Base-by-base conservation (phyloP, 2,329 filamentous ascomycete genomes). In the Hypomyces rosellus region DNA sequence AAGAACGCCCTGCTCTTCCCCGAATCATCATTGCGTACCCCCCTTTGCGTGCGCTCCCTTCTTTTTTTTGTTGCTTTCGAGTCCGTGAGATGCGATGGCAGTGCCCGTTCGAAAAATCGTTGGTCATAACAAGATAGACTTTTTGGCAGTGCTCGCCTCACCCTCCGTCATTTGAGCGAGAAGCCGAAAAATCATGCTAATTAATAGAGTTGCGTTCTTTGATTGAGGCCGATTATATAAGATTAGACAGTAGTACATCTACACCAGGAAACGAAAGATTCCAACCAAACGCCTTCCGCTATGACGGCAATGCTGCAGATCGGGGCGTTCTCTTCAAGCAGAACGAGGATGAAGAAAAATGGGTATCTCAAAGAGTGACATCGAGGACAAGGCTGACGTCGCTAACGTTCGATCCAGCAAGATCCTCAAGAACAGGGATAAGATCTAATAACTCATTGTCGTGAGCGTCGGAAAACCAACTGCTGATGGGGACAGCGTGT, bases 381-480 rank as follows among this genome's bases (percentile, higher is more conserved):
- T 99, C 93, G 63, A 99, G 85, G 62, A 99, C 93, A 64, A 99
- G 78, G 76, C 92, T 97, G 69, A 99, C 93, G 71, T 99, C 93
- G 71, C 86, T 82, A 55, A 99, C 93, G 67, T 92, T 88, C 53
- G 84, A 71, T 59, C 88, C 86, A 55, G 93, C 92, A 65, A 99
- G 78, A 71, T 99, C 93, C 77, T 99, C 93, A 59, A 99, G 89
- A 62, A 99, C 93, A 48, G 93, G 93, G 68, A 99, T 97, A 62
- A 99, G 77, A 68, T 99, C 93, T 63, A 99, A 78, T 55, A 99
- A 80, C 77, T 99, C 93, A 72, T 99, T 99, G 74, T 99, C 93
- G 71, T 99, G 93, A 55, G 93, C 93, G 72, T 99, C 93, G 59
- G 91, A 96, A 74, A 99, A 99, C 93, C 93, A 99, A 77, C 92